phyloP scores from a whole-genome alignment of 306 rosid genomes.

The Lathyrus sativus region DNA sequence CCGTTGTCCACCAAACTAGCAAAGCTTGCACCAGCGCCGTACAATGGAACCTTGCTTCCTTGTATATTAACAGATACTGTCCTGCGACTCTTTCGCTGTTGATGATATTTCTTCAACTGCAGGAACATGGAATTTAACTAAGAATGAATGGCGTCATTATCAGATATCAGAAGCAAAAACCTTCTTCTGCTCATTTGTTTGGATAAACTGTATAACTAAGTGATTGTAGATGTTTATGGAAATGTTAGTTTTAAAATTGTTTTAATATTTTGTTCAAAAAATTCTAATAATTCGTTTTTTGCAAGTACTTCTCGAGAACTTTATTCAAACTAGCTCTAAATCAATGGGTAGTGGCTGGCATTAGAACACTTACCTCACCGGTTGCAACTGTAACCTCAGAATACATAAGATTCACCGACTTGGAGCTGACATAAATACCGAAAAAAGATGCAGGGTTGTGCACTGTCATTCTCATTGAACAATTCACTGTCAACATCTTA shows the following conservation, averaged over 20 bases:
- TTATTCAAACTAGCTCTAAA: neutral
- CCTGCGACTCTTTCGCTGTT: slow-evolving; percentile 60
- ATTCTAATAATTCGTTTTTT: neutral
- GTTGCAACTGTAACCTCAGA: slow-evolving; percentile 72
- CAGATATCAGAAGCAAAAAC: slow-evolving; percentile 7
- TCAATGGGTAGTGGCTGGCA: neutral
- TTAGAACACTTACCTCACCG: slow-evolving; percentile 64
- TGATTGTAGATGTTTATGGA: neutral
- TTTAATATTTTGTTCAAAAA: neutral
- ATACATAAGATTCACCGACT: slow-evolving; percentile 69
- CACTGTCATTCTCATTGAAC: slow-evolving; percentile 66
- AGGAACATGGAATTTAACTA: slow-evolving; percentile 25
- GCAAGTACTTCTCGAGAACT: neutral
- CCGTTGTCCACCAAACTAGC: slow-evolving; percentile 45
- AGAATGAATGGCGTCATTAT: slow-evolving; percentile 10
- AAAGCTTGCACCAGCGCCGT: slow-evolving; percentile 79
- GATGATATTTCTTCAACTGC: slow-evolving; percentile 78
- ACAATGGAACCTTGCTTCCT: slow-evolving; percentile 77
- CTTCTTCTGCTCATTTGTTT: neutral
- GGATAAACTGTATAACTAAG: neutral
- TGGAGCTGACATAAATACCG: slow-evolving; percentile 71
- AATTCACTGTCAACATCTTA: slow-evolving; percentile 76
- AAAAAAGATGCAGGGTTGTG: slow-evolving; percentile 85
- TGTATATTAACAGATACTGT: slow-evolving; percentile 53
- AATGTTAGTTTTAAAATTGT: neutral